A percentile compares a stretch with the other conserved stretches of the same genome.
phyloP scores from a whole-genome alignment of 805 yeast species.

The Candida nitratophila region DNA sequence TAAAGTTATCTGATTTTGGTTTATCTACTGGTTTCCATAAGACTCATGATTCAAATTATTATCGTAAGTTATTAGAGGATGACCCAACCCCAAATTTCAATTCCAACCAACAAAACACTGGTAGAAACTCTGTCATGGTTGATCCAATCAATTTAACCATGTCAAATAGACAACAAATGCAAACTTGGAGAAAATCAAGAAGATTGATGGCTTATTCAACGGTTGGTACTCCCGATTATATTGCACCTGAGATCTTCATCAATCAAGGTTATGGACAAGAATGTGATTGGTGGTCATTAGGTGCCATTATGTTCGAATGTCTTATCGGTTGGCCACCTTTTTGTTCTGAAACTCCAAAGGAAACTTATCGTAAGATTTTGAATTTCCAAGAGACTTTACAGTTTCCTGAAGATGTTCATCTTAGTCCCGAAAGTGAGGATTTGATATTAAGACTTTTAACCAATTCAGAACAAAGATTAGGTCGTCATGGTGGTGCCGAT shows the following conservation, averaged over 20 bases:
- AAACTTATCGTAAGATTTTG: constrained; percentile 83
- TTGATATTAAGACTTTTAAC: constrained; percentile 72
- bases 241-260: constrained; percentile 90
- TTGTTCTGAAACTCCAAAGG: constrained; percentile 91
- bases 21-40: constrained; percentile 87
- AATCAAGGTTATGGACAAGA: constrained; percentile 95
- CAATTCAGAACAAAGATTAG: constrained; percentile 71
- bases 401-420: constrained; percentile 87
- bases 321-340: constrained; percentile 97
- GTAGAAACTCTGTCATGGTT: constrained; percentile 77
- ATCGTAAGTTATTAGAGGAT: constrained; percentile 72
- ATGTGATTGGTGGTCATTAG: constrained; percentile 97
- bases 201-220: constrained; percentile 93
- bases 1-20: constrained; percentile 67
- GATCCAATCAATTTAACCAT: constrained; percentile 94
- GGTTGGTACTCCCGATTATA: constrained; percentile 94
- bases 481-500: constrained; percentile 86
- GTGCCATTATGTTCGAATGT: constrained; percentile 96
- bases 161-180: constrained; percentile 91
- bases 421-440: constrained; percentile 85
- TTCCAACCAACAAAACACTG: constrained; percentile 22
- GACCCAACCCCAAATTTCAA: constrained; percentile 27
- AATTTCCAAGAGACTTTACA: constrained; percentile 85
- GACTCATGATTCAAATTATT: constrained; percentile 86
- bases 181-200: constrained; percentile 91